Conservation (phyloP, 176 grass and related monocot genomes). For the Triticum monococcum region DNA sequence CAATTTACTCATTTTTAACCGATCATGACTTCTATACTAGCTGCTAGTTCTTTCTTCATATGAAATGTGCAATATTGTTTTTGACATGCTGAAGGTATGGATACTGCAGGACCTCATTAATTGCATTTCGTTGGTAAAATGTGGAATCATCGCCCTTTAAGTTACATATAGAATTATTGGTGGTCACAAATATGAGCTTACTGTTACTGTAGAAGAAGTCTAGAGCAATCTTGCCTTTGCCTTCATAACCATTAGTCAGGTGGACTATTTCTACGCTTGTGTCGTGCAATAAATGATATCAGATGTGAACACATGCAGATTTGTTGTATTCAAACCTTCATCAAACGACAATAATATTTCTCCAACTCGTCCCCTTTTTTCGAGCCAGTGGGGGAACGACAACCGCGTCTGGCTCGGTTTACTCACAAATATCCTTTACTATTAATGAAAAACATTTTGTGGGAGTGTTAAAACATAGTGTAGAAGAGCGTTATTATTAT, state of each 20-base stretch:
- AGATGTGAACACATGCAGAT: not conserved
- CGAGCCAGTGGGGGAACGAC: not conserved
- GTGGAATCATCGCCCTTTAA: not conserved
- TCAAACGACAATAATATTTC: not conserved
- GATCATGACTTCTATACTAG: not conserved
- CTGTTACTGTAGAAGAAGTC: not conserved
- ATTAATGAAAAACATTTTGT: not conserved
- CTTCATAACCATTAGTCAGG: not conserved
- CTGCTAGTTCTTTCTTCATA: conserved; percentile 18
- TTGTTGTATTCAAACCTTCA: not conserved
- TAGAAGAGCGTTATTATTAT: not conserved
- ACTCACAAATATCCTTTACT: not conserved
- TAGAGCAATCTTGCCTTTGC: not conserved
- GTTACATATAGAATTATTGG: not conserved
- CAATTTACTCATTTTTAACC: not conserved
- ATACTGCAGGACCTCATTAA: not conserved
- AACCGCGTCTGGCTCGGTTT: not conserved
- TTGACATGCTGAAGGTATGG: conserved; percentile 19
- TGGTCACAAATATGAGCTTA: not conserved
- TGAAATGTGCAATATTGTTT: not conserved
- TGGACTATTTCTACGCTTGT: not conserved
- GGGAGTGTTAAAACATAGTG: not conserved
- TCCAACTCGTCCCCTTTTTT: not conserved
- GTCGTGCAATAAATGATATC: not conserved
- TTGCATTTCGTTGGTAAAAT: not conserved